phyloP scores from a whole-genome alignment of 2,329 filamentous ascomycete genomes.

The Mycosphaerelloides madeirae region DNA sequence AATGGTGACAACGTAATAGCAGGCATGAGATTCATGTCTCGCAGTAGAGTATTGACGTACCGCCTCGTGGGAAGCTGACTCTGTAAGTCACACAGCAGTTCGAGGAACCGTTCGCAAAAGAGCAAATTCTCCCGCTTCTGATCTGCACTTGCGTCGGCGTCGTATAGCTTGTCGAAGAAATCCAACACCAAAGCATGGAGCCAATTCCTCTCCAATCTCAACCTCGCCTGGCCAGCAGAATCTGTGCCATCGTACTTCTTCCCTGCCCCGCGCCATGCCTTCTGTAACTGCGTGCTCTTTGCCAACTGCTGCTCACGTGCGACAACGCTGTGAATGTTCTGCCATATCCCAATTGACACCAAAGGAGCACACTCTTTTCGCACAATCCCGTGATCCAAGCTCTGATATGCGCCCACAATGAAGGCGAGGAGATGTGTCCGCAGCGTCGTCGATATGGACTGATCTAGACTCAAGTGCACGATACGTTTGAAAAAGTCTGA shows the following conservation, averaged over 20 bases:
- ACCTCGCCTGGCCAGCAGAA: constrained; percentile 67
- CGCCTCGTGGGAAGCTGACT: constrained; percentile 90
- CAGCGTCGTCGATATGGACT: constrained; percentile 40
- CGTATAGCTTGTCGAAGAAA: constrained; percentile 71
- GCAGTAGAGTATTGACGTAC: constrained; percentile 84
- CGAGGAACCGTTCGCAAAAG: constrained; percentile 90
- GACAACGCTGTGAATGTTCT: constrained; percentile 76
- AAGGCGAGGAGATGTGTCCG: constrained; percentile 83
- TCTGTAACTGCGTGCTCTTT: constrained; percentile 68
- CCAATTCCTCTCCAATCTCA: constrained; percentile 92
- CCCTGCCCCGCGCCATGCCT: constrained; percentile 81
- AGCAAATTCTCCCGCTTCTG: constrained; percentile 53
- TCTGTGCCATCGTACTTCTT: constrained; percentile 88
- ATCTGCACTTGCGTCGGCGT: constrained; percentile 32
- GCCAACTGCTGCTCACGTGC: constrained; percentile 69
- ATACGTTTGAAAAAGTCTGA: constrained; percentile 84
- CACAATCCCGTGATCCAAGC: constrained; percentile 79
- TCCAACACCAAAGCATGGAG: constrained; percentile 80
- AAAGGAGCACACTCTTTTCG: constrained; percentile 94
- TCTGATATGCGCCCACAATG: constrained; percentile 88
- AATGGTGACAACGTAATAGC: constrained; percentile 73
- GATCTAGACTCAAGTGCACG: constrained; percentile 71
- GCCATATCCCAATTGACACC: constrained; percentile 93
- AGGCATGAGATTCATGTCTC: constrained; percentile 77
- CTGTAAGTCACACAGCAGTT: constrained; percentile 83